Evolutionary conservation across 2,329 filamentous ascomycete genomes (phyloP), one percentile per base, ranked within the genome.

Genomic region (Xylaria sp.): DNA sequence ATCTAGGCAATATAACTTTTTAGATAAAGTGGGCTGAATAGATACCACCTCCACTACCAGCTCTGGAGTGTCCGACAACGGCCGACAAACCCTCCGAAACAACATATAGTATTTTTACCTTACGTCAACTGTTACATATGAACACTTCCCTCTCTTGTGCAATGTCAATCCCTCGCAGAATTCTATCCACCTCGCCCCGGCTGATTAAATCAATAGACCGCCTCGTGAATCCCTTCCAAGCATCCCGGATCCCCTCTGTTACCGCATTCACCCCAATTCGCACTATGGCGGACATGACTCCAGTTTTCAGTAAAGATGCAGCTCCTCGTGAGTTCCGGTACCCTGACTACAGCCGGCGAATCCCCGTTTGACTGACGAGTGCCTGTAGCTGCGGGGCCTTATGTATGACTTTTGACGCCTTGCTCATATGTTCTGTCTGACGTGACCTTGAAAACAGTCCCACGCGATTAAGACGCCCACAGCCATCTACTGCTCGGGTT

Each of bases 401-500:
- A 91, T 80, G 88, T 90, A 83, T 78, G 87, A 79, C 53, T 65
- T 51, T 5, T 40, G 50, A 25, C 42, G 18, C 32, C 21, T 47
- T 62, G 35, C 18, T 59, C 21, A 61, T 13, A 37, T 35, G 29
- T 44, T 48, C 21, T 64, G 27, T 63, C 69, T 71, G 32, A 67
- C 57, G 18, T 47, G 40, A 54, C 32, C 23, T 60, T 60, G 50
- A 25, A 65, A 66, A 68, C 73, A 90, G 88, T 90, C 88, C 72
- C 89, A 91, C 78, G 89, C 88, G 76, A 87, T 90, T 81, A 90
- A 90, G 83, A 91, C 89, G 69, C 84, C 88, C 25, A 84, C 83
- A 62, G 86, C 87, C 78, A 89, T 91, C 81, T 91, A 90, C 83
- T 89, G 87, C 83, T 91, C 89, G 13, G 89, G 89, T 65, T 88